Evolutionary conservation across 1,139 yeast species (phyloP).

Genomic region (Pichia sp.): DNA sequence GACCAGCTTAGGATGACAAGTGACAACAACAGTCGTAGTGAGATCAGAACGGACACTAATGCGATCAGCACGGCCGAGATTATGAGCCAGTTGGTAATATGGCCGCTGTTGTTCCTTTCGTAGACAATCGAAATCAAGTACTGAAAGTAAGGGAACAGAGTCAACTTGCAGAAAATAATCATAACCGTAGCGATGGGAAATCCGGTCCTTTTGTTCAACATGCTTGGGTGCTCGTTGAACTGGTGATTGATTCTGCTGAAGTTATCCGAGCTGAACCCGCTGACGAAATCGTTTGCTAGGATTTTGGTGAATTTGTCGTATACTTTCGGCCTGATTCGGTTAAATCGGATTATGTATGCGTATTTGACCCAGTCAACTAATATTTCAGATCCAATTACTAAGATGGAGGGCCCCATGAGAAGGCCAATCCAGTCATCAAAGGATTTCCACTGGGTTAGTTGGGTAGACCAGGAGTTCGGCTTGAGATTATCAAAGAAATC

Average conservation of each 20-base stretch:
- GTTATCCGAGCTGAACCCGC: slow-evolving; percentile 35
- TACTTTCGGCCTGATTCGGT: slow-evolving; percentile 68
- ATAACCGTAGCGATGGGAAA: slow-evolving; percentile 73
- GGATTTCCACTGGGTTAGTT: slow-evolving; percentile 34
- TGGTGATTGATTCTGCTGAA: slow-evolving; percentile 5
- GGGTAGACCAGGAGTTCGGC: slow-evolving; percentile 51
- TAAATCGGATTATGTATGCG: slow-evolving; percentile 80
- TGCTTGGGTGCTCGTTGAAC: slow-evolving; percentile 39
- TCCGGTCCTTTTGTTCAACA: slow-evolving; percentile 65
- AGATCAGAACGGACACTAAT: slow-evolving; percentile 34
- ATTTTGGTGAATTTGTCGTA: slow-evolving; percentile 65
- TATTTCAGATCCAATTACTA: slow-evolving; percentile 82
- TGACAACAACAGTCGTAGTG: slow-evolving; percentile 51
- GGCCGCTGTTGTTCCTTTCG: not conserved
- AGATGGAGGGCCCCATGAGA: slow-evolving; percentile 73
- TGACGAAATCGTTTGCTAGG: slow-evolving; percentile 55
- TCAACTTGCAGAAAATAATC: slow-evolving; percentile 72
- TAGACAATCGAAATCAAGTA: slow-evolving; percentile 14
- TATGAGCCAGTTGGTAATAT: slow-evolving; percentile 15
- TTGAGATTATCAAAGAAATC: slow-evolving; percentile 36
- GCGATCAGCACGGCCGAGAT: slow-evolving; percentile 23
- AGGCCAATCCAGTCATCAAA: slow-evolving; percentile 59
- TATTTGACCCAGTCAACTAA: slow-evolving; percentile 95
- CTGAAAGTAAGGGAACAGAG: slow-evolving; percentile 36
- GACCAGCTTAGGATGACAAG: slow-evolving; percentile 52